phyloP scores from a whole-genome alignment of 169 alveolate species.

The Cryptosporidium sp. region DNA sequence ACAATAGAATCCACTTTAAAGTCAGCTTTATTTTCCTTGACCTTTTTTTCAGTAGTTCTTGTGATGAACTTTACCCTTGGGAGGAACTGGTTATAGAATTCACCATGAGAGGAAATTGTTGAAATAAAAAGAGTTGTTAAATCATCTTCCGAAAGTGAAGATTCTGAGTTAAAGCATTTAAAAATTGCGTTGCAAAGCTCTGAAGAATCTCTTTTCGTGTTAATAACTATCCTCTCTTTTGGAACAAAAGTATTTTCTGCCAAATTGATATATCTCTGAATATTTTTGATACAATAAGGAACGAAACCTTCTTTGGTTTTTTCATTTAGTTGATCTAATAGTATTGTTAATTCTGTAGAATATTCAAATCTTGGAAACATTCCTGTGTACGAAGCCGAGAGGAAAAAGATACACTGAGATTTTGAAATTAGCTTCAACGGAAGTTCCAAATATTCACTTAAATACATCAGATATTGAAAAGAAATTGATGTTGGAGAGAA shows the following conservation, averaged over 20 bases:
- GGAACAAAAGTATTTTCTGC: slow-evolving; percentile 31
- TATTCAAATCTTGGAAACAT: slow-evolving; percentile 57
- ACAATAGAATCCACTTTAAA: not conserved
- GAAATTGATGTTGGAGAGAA: slow-evolving; percentile 45
- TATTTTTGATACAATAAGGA: not conserved
- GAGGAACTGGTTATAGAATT: slow-evolving; percentile 16
- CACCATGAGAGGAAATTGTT: slow-evolving; percentile 11
- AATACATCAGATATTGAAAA: slow-evolving; percentile 49
- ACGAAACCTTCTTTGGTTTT: not conserved
- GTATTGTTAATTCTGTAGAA: slow-evolving; percentile 34
- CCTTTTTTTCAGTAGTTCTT: not conserved
- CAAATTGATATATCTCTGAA: slow-evolving; percentile 44
- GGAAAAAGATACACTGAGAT: slow-evolving; percentile 41
- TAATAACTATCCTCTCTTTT: slow-evolving; percentile 22
- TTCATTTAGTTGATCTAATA: not conserved
- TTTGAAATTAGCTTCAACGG: slow-evolving; percentile 28
- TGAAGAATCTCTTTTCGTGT: slow-evolving; percentile 11
- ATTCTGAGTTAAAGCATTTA: slow-evolving; percentile 12
- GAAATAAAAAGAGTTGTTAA: slow-evolving; percentile 21
- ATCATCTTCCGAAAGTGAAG: slow-evolving; percentile 15
- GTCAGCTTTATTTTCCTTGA: not conserved
- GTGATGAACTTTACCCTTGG: slow-evolving; percentile 37
- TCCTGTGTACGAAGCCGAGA: slow-evolving; percentile 72
- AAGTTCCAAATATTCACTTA: slow-evolving; percentile 47
- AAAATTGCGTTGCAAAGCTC: slow-evolving; percentile 35